Evolutionary conservation across 2,329 filamentous ascomycete species (phyloP), one percentile per base, ranked within the genome.

Genomic region (Epichloe bromicola): DNA sequence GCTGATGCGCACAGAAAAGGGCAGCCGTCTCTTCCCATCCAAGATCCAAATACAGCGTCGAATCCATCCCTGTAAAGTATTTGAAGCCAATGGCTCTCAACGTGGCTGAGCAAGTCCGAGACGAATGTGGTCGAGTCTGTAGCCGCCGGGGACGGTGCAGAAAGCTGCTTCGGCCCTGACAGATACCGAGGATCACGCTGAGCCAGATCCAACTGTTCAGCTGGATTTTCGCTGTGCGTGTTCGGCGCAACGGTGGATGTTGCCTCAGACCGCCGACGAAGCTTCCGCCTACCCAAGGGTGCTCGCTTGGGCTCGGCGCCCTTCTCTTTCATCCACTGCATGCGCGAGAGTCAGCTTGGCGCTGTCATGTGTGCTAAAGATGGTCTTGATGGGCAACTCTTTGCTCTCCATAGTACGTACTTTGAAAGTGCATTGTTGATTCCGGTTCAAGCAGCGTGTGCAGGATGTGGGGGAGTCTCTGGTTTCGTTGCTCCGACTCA

Each of bases 391-490:
- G 8, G 26, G 26, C 8, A 10, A 30, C 8, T 30, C 26, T 19
- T 19, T 8, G 26, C 8, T 30, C 8, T 30, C 3, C 10, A 10
- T 4, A 30, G 14, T 17, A 45, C 46, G n/a, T 55, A 59, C 63
- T 53, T 62, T 60, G 48, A 65, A 65, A 14, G 61, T 66, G 46
- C 63, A 65, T 10, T 53, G 33, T 20, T 55, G 55, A 26, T 55
- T 46, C 8, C 61, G 57, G 45, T 61, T 61, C 42, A 54, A 48
- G 46, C 63, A 86, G 57, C 74, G 86, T 0, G 83, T 87, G 2
- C 84, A 88, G 56, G 79, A 82, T 58, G 80, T 76, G 14, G 76
- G 84, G 41, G 84, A 79, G 56, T 80, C 74, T 10, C 81, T 82
- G 1, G 74, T 79, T 7, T 82, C 79, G 17, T 48, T 50, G 14